Evolutionary conservation across 148 eudicot genomes (phyloP).

Genomic region (Rhododendron griersonianum): DNA sequence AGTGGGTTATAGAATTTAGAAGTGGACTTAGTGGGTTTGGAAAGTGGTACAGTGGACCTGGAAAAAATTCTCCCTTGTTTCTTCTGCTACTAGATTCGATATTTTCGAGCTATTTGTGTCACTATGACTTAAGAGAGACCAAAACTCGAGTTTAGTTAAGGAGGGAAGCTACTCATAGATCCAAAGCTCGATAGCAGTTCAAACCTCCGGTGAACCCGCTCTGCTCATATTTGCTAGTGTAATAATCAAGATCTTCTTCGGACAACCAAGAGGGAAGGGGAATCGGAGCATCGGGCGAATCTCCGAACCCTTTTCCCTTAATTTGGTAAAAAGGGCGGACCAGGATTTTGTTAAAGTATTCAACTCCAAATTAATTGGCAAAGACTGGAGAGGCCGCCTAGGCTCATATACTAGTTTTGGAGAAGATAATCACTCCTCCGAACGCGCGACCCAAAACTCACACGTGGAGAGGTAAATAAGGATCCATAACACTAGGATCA

Average conservation of each 20-base stretch:
- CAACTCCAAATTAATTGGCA: too few relatives aligned
- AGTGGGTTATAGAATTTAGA: too few relatives aligned
- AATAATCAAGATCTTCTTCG: constrained; percentile 36
- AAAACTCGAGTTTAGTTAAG: neutral
- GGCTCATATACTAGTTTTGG: too few relatives aligned
- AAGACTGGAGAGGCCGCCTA: too few relatives aligned
- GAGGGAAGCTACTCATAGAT: constrained; percentile 23
- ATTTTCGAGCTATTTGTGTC: neutral
- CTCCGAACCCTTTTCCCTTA: constrained; percentile 34
- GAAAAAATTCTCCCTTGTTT: too few relatives aligned
- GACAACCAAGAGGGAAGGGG: constrained; percentile 32
- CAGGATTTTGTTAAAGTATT: too few relatives aligned
- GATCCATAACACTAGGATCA: too few relatives aligned
- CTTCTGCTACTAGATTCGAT: neutral
- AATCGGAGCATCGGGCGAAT: constrained; percentile 19
- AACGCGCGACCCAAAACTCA: too few relatives aligned
- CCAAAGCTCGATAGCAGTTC: constrained; percentile 43
- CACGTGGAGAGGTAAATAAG: too few relatives aligned
- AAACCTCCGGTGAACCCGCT: constrained; percentile 39
- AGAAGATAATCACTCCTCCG: too few relatives aligned
- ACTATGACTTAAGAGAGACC: neutral
- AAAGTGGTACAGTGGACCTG: too few relatives aligned
- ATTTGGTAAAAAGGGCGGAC: constrained; percentile 21
- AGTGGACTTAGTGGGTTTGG: too few relatives aligned
- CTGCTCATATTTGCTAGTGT: constrained; percentile 27